A percentile compares a stretch with the other conserved stretches of the same genome.
phyloP scores from a whole-genome alignment of 441 rosid genomes.

The Populus hybrid region DNA sequence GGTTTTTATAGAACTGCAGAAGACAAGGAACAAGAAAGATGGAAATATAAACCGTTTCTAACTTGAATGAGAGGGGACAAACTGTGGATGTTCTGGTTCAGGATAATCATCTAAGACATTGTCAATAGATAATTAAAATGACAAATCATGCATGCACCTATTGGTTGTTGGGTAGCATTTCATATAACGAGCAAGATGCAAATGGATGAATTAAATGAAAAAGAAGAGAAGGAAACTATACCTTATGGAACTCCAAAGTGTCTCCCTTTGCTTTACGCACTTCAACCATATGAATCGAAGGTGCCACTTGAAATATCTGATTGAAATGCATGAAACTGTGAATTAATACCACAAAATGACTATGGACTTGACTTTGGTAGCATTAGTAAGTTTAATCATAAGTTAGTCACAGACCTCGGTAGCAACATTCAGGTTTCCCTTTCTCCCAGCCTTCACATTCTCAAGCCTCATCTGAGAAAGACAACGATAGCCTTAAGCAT shows the following conservation, averaged over 20 bases:
- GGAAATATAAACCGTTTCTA: neutral
- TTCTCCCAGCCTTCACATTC: constrained; percentile 87
- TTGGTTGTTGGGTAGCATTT: neutral
- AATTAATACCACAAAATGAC: neutral
- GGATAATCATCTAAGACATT: neutral
- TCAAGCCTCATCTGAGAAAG: constrained; percentile 78
- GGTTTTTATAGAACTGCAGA: constrained; percentile 84
- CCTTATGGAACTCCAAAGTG: constrained; percentile 94
- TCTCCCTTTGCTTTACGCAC: constrained; percentile 94
- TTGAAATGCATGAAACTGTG: constrained; percentile 2
- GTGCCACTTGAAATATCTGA: constrained; percentile 93
- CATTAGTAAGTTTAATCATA: neutral
- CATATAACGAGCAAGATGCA: neutral
- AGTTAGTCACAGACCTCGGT: constrained; percentile 57
- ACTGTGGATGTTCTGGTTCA: neutral
- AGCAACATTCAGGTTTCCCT: constrained; percentile 84
- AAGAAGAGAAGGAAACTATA: constrained; percentile 13
- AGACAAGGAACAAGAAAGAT: neutral
- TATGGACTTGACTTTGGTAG: neutral
- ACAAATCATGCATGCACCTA: neutral
- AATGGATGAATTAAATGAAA: neutral
- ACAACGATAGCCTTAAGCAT: constrained; percentile 6
- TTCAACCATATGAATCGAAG: constrained; percentile 92
- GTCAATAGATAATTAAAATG: neutral
- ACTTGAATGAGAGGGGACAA: neutral